These are phyloP conservation scores for Auricularia sp. DNA, from an alignment of 768 basidiomycete species.

Conservation along the genomic window DNA sequence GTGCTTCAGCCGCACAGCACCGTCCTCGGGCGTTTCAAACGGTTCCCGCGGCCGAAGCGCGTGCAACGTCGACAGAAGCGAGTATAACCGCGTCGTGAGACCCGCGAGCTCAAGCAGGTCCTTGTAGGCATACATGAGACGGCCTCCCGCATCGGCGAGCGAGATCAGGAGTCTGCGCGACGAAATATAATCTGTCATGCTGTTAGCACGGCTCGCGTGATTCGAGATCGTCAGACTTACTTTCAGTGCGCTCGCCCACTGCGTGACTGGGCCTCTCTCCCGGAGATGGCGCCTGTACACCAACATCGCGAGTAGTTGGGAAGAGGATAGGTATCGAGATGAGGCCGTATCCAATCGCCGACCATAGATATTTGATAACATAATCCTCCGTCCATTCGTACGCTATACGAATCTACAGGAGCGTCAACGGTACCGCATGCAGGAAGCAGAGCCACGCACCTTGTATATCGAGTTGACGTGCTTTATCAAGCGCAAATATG, in stretches of 20 bases:
- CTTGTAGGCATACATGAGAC: slow-evolving; percentile 95
- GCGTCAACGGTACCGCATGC: background rate
- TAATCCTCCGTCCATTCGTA: slow-evolving; percentile 97
- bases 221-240: slow-evolving; percentile 17
- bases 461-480: slow-evolving; percentile 92
- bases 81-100: slow-evolving; percentile 81
- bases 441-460: slow-evolving; percentile 25
- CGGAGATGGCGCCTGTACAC: slow-evolving; percentile 7
- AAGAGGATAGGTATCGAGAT: slow-evolving; percentile 86
- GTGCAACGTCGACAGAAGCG: slow-evolving; percentile 77
- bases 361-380: slow-evolving; percentile 94
- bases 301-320: slow-evolving; percentile 38
- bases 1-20: slow-evolving; percentile 50
- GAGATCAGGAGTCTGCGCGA: slow-evolving; percentile 84
- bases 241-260: slow-evolving; percentile 41
- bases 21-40: slow-evolving; percentile 24
- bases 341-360: slow-evolving; percentile 80
- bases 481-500: slow-evolving; percentile 71
- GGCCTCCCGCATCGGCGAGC: slow-evolving; percentile 91
- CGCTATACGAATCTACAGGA: slow-evolving; percentile 65
- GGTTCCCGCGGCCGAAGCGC: slow-evolving; percentile 48
- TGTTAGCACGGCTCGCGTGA: background rate
- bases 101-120: slow-evolving; percentile 93
- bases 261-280: slow-evolving; percentile 12
- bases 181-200: slow-evolving; percentile 67